A percentile compares a stretch with the other conserved stretches of the same genome.
These are phyloP conservation scores for Nicotiana paniculata DNA, from an alignment of 257 asterid genomes.

Conservation along the genomic window DNA sequence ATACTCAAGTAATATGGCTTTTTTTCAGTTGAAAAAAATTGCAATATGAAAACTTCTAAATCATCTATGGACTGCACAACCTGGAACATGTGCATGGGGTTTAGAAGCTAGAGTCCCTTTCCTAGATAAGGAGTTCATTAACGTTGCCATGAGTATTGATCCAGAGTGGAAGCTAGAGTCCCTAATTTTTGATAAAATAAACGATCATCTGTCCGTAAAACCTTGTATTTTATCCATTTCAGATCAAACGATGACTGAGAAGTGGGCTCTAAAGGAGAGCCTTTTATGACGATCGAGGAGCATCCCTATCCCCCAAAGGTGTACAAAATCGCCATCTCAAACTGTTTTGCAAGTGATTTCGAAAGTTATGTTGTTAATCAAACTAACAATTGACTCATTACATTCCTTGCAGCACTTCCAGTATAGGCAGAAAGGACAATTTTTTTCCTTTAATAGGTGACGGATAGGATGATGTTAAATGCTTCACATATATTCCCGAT, in stretches of 20 bases:
- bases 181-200: background rate
- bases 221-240: background rate
- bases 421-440: slow-evolving; percentile 88
- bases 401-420: slow-evolving; percentile 63
- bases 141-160: slow-evolving; percentile 84
- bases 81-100: too few species aligned
- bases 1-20: too few species aligned
- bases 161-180: slow-evolving; percentile 89
- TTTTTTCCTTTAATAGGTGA: slow-evolving; percentile 38
- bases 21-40: too few species aligned
- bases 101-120: too few species aligned
- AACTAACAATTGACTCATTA: too few species aligned
- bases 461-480: slow-evolving; percentile 77
- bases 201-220: background rate
- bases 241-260: slow-evolving; percentile 82
- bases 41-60: too few species aligned
- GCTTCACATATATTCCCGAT: slow-evolving; percentile 73
- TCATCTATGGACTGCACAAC: too few species aligned
- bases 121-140: too few species aligned
- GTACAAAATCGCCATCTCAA: background rate
- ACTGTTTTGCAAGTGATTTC: background rate
- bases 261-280: slow-evolving; percentile 88
- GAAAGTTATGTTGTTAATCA: background rate
- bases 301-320: slow-evolving; percentile 95
- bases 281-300: slow-evolving; percentile 82